phyloP scores from a whole-genome alignment of 1,139 yeast genomes.

The Hansenula sp. region DNA sequence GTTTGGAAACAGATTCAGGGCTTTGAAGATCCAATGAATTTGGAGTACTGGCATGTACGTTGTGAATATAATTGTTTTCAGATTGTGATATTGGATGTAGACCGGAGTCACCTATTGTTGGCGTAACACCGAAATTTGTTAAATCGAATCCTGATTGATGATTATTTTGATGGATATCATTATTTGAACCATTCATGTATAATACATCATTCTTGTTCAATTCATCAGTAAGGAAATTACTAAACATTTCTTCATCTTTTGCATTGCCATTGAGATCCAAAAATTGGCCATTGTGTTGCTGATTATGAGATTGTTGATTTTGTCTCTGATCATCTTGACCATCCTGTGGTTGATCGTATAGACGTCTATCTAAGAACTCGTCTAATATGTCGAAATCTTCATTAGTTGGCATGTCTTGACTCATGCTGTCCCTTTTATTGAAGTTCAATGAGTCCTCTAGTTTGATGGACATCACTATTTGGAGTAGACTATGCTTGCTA shows the following conservation, averaged over 20 bases:
- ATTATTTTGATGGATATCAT: neutral
- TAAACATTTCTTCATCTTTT: conserved; percentile 20
- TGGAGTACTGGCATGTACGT: conserved; percentile 13
- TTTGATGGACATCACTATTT: neutral
- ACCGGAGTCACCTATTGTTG: neutral
- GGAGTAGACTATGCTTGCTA: neutral
- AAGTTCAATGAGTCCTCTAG: neutral
- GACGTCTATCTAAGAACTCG: conserved; percentile 55
- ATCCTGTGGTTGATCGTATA: conserved; percentile 32
- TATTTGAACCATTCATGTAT: conserved; percentile 5
- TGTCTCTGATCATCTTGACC: neutral
- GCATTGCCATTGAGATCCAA: neutral
- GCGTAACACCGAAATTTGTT: neutral
- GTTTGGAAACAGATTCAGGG: conserved; percentile 8
- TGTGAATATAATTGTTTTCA: neutral
- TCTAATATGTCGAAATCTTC: conserved; percentile 31
- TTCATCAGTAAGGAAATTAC: conserved; percentile 20
- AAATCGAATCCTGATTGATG: neutral
- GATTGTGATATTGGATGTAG: neutral
- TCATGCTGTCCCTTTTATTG: conserved; percentile 1
- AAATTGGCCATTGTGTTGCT: neutral
- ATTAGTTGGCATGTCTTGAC: conserved; percentile 1
- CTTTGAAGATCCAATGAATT: conserved; percentile 10
- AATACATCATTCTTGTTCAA: conserved; percentile 18
- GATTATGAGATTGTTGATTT: neutral